Evolutionary conservation across 1,284 basidiomycete genomes (phyloP).

Genomic region (Hortiboletus rubellus): DNA sequence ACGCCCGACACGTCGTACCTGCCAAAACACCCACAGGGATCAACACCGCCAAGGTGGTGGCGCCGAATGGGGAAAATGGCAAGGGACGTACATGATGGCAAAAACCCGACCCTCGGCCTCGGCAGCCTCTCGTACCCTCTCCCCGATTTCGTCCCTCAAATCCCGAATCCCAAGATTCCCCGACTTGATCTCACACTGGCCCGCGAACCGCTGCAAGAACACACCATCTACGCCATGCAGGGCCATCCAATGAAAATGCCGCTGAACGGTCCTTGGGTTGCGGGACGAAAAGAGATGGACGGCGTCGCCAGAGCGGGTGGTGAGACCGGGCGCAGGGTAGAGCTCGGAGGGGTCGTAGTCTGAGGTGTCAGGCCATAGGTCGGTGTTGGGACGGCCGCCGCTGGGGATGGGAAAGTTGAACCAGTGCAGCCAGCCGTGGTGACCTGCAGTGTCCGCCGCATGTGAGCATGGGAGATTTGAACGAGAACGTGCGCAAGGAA

Average conservation of each 20-base stretch:
- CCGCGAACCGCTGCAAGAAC: slow-evolving; percentile 73
- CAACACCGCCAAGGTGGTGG: not conserved
- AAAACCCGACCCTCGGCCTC: slow-evolving; percentile 75
- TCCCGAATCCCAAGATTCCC: slow-evolving; percentile 55
- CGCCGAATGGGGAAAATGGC: no score
- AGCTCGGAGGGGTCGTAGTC: slow-evolving; percentile 68
- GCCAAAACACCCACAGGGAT: not conserved
- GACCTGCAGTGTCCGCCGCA: slow-evolving; percentile 39
- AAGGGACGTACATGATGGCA: slow-evolving; percentile 66
- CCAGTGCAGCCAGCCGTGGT: slow-evolving; percentile 86
- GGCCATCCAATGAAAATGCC: slow-evolving; percentile 83
- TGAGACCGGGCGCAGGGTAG: slow-evolving; percentile 65
- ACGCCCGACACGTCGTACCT: slow-evolving; percentile 64
- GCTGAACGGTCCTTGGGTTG: slow-evolving; percentile 65
- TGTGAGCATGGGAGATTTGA: not conserved
- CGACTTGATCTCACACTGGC: slow-evolving; percentile 57
- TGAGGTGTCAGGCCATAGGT: slow-evolving; percentile 75
- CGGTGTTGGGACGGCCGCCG: slow-evolving; percentile 67
- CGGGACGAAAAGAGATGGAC: slow-evolving; percentile 73
- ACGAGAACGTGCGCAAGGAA: no score
- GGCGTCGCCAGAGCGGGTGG: slow-evolving; percentile 52
- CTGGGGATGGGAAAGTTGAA: slow-evolving; percentile 61
- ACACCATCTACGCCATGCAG: slow-evolving; percentile 72
- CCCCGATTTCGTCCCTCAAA: slow-evolving; percentile 70
- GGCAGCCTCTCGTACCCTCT: slow-evolving; percentile 66